Conservation (phyloP, 2,329 filamentous ascomycete genomes). For the Phaeomoniella chlamydospora region DNA sequence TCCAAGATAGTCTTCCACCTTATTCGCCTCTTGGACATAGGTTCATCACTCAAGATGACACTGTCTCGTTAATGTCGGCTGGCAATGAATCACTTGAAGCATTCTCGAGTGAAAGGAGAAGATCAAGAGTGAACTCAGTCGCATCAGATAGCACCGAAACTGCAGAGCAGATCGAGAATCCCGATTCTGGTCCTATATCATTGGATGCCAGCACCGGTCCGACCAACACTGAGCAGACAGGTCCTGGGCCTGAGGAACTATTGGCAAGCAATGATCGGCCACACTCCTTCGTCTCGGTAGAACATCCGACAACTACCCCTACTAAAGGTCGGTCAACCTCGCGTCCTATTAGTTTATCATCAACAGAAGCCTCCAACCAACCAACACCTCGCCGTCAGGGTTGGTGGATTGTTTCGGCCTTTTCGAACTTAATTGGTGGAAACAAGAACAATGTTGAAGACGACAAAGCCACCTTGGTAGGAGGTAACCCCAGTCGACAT, state of each 20-base stretch:
- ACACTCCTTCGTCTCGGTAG: not conserved
- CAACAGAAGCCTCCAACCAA: not conserved
- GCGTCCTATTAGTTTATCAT: not conserved
- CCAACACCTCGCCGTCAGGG: not conserved
- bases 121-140: not conserved
- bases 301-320: not conserved
- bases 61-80: not conserved
- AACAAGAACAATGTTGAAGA: not conserved
- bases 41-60: not conserved
- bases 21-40: slow-evolving; percentile 7
- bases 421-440: not conserved
- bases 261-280: too few species aligned
- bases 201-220: not conserved
- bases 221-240: not conserved
- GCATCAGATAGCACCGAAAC: not conserved
- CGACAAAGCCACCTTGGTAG: not conserved
- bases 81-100: not conserved
- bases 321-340: not conserved
- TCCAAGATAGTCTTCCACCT: slow-evolving; percentile 7
- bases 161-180: not conserved
- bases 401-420: not conserved
- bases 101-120: not conserved
- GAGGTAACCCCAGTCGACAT: not conserved
- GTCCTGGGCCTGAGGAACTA: not conserved
- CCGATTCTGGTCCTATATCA: not conserved